Base-by-base conservation (phyloP, 305 asterid species). In the Solanum hybrid region DNA sequence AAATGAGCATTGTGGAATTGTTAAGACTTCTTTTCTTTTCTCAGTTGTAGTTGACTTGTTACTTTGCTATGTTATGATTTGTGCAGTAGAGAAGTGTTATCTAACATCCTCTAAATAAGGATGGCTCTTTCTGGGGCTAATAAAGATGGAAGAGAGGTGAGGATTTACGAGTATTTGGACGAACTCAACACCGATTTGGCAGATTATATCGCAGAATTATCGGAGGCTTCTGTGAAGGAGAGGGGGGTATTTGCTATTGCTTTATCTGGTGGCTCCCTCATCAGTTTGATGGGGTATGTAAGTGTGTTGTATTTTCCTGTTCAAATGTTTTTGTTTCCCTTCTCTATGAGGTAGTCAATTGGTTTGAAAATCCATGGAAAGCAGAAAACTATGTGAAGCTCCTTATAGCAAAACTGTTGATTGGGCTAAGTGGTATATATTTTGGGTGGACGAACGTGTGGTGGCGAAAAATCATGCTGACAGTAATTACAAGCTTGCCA, bases 361-460 rank as follows among this genome's bases (percentile, higher is more conserved):
- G 24, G 60, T 86, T 91, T 88, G 85, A 88, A 87, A 29, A 71
- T 87, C 90, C 77, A 34, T 75, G 60, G 29, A 80, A 24, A 90
- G 92, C 97, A 97, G 99, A 90, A 97, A 96, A 92, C 97, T 97
- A 3, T 93, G 95, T 90, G 98, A 94, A 90, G 95, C 97, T 17
- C 99, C 99, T 90, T 95, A 94, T 89, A 93, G 81, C 93, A 96
- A 95, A 94, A 97, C 98, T 19, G 98, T 97, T 78, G 98, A 96
- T 88, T 97, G 99, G 99, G 94, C 93, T 9, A 95, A 95, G 89
- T 97, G 99, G 99, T 91, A 95, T 42, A 91, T 97, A 87, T 96
- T 95, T 92, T 96, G 97, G 96, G 98, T 92, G 10, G 99, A 96
- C 15, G 99, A 97, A 91, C 98, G 99, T 0, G 98, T 95, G 19